Evolutionary conservation across 2,329 filamentous ascomycete genomes (phyloP).

Genomic region (Drechslerella stenobrocha): DNA sequence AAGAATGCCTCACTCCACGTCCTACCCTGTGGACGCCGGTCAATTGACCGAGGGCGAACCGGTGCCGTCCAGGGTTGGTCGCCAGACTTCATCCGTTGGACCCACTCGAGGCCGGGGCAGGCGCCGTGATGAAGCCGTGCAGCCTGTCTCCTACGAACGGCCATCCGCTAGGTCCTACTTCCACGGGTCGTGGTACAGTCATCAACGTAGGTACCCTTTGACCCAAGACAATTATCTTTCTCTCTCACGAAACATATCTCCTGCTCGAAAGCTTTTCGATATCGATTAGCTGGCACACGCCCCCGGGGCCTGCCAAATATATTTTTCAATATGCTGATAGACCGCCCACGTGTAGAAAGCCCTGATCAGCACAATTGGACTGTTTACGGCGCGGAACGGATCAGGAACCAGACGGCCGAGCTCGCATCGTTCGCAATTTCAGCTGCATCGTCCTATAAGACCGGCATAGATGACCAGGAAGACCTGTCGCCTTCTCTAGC

Average conservation of each 20-base stretch:
- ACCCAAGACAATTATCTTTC: not conserved
- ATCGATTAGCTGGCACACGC: not conserved
- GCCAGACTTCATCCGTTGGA: constrained; percentile 25
- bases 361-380: constrained; percentile 58
- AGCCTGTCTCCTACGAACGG: constrained; percentile 31
- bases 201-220: constrained; percentile 33
- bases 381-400: constrained; percentile 72
- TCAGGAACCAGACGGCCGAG: constrained; percentile 84
- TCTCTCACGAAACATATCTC: not conserved
- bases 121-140: not conserved
- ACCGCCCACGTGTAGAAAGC: constrained; percentile 15
- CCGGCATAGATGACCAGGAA: constrained; percentile 52
- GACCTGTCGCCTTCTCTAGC: constrained; percentile 15
- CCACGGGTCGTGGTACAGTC: constrained; percentile 45
- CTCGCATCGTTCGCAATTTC: constrained; percentile 79
- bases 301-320: not conserved
- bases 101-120: constrained; percentile 28
- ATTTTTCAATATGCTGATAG: constrained; percentile 10
- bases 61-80: constrained; percentile 9
- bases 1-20: constrained; percentile 27
- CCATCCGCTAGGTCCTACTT: constrained; percentile 41
- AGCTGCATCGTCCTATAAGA: constrained; percentile 59
- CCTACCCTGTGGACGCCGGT: constrained; percentile 8
- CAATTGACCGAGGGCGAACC: constrained; percentile 4
- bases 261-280: not conserved